Evolutionary conservation across 352 stramenopile species (phyloP).

Genomic region (Phytophthora multivora): DNA sequence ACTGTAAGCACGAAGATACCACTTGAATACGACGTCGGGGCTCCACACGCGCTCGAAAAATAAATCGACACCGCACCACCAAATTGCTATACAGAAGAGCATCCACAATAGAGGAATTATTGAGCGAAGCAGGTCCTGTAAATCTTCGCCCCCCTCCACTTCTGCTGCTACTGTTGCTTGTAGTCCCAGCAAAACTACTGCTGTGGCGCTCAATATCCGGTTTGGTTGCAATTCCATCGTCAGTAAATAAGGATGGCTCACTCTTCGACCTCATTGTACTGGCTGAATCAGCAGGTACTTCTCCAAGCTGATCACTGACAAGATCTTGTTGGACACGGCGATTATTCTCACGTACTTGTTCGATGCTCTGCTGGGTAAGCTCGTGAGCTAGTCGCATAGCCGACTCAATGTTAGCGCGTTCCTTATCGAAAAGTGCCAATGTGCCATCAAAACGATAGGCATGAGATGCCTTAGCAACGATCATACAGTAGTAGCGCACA

Average conservation of each 20-base stretch:
- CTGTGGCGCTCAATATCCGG: slow-evolving; percentile 29
- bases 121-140: slow-evolving; percentile 22
- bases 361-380: slow-evolving; percentile 75
- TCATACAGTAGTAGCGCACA: slow-evolving; percentile 87
- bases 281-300: slow-evolving; percentile 5
- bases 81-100: slow-evolving; percentile 81
- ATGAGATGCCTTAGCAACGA: slow-evolving; percentile 76
- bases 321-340: slow-evolving; percentile 41
- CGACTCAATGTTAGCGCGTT: slow-evolving; percentile 84
- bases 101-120: slow-evolving; percentile 77
- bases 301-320: slow-evolving; percentile 32
- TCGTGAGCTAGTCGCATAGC: slow-evolving; percentile 78
- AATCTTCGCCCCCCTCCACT: slow-evolving; percentile 14
- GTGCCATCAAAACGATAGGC: slow-evolving; percentile 77
- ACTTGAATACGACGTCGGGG: slow-evolving; percentile 70
- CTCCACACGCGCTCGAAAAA: slow-evolving; percentile 79
- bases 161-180: slow-evolving; percentile 10
- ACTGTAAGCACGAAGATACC: slow-evolving; percentile 71
- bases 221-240: slow-evolving; percentile 13
- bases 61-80: slow-evolving; percentile 79
- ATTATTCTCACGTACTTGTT: slow-evolving; percentile 65
- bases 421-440: slow-evolving; percentile 75
- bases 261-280: slow-evolving; percentile 33
- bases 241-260: slow-evolving; percentile 20
- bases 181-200: slow-evolving; percentile 24